Evolutionary conservation across 2,329 filamentous ascomycete species (phyloP).

Genomic region (Epichloe sibirici): DNA sequence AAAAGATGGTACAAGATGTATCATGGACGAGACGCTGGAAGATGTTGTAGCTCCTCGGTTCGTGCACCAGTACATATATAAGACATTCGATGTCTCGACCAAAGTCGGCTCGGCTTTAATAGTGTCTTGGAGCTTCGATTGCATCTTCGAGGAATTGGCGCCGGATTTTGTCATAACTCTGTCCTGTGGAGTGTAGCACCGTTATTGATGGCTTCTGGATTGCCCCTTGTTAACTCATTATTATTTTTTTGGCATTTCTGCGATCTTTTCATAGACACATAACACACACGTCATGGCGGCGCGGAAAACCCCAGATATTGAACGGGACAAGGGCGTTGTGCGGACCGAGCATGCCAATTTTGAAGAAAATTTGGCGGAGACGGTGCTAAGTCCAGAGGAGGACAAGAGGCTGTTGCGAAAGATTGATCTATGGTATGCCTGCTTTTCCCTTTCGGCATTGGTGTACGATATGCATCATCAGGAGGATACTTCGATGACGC

Average conservation of each 20-base stretch:
- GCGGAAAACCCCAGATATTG: not conserved
- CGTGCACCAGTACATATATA: not conserved
- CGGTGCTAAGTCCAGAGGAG: slow-evolving; percentile 13
- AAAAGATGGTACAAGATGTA: too few relatives aligned
- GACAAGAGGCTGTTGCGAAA: slow-evolving; percentile 43
- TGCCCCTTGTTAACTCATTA: too few relatives aligned
- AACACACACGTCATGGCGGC: not conserved
- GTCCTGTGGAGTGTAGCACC: too few relatives aligned
- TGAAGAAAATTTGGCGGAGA: slow-evolving; percentile 1
- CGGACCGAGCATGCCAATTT: not conserved
- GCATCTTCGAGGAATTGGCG: too few relatives aligned
- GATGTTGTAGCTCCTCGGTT: too few relatives aligned
- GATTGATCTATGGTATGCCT: slow-evolving; percentile 45
- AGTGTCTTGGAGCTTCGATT: too few relatives aligned
- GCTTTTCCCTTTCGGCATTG: not conserved
- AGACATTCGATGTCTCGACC: not conserved
- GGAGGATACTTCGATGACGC: too few relatives aligned
- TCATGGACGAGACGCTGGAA: too few relatives aligned
- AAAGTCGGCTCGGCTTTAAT: too few relatives aligned
- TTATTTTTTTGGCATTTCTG: not conserved
- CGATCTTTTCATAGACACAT: not conserved
- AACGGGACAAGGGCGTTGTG: not conserved
- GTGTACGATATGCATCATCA: too few relatives aligned
- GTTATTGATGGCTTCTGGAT: not conserved
- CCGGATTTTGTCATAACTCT: too few relatives aligned